Conservation (phyloP, 768 basidiomycete species). For the Hortiboletus flavorubellus region DNA sequence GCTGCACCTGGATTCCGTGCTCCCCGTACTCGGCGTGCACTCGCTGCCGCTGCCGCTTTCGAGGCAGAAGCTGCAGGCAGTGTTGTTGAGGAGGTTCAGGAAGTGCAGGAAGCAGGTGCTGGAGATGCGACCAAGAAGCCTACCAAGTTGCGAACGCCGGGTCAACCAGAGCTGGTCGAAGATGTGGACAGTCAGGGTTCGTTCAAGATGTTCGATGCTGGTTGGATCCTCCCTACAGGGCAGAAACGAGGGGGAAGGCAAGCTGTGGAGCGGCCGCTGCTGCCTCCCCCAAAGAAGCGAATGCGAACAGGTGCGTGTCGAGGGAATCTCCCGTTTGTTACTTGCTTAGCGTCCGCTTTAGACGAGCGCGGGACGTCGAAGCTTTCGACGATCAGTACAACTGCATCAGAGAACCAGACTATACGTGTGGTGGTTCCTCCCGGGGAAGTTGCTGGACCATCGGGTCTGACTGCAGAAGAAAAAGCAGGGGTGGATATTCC, state of each 20-base stretch:
- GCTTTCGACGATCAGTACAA: slow-evolving; percentile 46
- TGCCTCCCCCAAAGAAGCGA: slow-evolving; percentile 56
- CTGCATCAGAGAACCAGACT: slow-evolving; percentile 45
- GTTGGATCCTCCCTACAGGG: slow-evolving; percentile 84
- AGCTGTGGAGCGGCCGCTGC: slow-evolving; percentile 40
- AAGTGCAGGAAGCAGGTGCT: slow-evolving; percentile 1
- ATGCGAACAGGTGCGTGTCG: slow-evolving; percentile 41
- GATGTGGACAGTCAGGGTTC: slow-evolving; percentile 67
- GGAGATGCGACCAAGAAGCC: slow-evolving; percentile 28
- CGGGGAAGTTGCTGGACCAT: slow-evolving; percentile 27
- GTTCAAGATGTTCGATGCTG: slow-evolving; percentile 80
- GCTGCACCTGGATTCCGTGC: slow-evolving; percentile 44
- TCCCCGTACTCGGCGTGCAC: slow-evolving; percentile 46
- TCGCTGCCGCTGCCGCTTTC: slow-evolving; percentile 42
- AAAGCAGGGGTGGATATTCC: slow-evolving; percentile 13
- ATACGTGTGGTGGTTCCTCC: slow-evolving; percentile 23
- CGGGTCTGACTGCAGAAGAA: slow-evolving; percentile 20
- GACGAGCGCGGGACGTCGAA: slow-evolving; percentile 39
- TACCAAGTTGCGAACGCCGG: slow-evolving; percentile 18
- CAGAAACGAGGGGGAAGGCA: slow-evolving; percentile 61
- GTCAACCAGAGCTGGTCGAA: slow-evolving; percentile 51
- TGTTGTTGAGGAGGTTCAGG: slow-evolving; percentile 9
- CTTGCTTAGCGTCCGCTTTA: not conserved
- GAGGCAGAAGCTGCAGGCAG: slow-evolving; percentile 37
- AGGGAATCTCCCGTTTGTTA: not conserved